Conservation (phyloP, 1,139 yeast species). For the Blastobotrys serpentis region DNA sequence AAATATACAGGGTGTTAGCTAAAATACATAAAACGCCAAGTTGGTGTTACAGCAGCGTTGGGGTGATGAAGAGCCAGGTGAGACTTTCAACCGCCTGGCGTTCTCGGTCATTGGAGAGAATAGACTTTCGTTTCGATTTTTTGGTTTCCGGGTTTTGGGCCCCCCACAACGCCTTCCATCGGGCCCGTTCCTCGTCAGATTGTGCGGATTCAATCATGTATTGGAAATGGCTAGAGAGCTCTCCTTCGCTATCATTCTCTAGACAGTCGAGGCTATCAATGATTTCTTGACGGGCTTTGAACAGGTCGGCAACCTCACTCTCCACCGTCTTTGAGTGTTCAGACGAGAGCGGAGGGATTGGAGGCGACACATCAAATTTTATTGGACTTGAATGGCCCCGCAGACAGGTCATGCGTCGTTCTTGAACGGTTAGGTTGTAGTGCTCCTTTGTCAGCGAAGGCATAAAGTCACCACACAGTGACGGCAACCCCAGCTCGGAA, state of each 20-base stretch:
- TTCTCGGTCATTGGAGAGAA: constrained; percentile 7
- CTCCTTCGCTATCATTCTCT: constrained; percentile 1
- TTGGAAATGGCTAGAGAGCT: not conserved
- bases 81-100: not conserved
- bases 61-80: constrained; percentile 3
- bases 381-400: constrained; percentile 5
- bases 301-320: not conserved
- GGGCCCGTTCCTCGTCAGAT: constrained; percentile 8
- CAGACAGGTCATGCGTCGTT: constrained; percentile 3
- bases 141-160: not conserved
- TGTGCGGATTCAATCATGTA: constrained; percentile 10
- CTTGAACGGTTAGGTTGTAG: constrained; percentile 4
- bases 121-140: not conserved
- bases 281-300: constrained; percentile 2
- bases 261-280: not conserved
- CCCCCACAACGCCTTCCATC: constrained; percentile 6
- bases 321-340: too few species aligned
- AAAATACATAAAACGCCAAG: constrained; percentile 2
- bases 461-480: not conserved
- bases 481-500: constrained; percentile 2
- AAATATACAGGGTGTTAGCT: constrained; percentile 3
- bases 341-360: not conserved
- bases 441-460: constrained; percentile 6
- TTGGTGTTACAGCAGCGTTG: not conserved
- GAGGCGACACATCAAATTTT: constrained; percentile 4